Evolutionary conservation across 2,329 filamentous ascomycete species (phyloP).

Genomic region (Paraphaeosphaeria sporulosa): DNA sequence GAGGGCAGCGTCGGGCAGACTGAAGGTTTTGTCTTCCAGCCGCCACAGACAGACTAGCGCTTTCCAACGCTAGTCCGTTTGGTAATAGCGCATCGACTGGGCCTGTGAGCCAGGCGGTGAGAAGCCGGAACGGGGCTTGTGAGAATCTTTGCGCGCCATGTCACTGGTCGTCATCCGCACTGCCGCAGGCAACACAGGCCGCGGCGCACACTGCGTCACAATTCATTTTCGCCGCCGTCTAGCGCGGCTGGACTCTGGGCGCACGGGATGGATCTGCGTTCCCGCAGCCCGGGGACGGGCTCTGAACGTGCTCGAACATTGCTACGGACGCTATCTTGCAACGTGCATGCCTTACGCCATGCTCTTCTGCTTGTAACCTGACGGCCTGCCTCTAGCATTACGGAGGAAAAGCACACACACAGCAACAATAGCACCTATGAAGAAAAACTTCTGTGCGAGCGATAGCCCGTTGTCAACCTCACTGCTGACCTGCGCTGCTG

Average conservation of each 20-base stretch:
- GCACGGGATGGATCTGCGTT: constrained; percentile 17
- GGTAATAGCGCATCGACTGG: constrained; percentile 17
- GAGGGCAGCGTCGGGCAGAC: constrained; percentile 16
- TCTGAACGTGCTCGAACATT: constrained; percentile 21
- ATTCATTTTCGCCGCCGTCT: constrained; percentile 8
- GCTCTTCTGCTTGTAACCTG: constrained; percentile 48
- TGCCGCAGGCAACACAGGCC: not conserved
- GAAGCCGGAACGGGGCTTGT: constrained; percentile 13
- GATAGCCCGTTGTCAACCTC: constrained; percentile 49
- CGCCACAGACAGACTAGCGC: not conserved
- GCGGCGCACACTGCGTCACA: constrained; percentile 6
- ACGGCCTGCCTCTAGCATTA: constrained; percentile 33
- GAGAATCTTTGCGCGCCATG: constrained; percentile 16
- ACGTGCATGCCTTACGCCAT: constrained; percentile 51
- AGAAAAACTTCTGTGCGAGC: constrained; percentile 54
- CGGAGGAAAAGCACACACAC: constrained; percentile 52
- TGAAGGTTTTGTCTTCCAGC: constrained; percentile 20
- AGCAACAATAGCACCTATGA: constrained; percentile 53
- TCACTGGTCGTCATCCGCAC: constrained; percentile 20
- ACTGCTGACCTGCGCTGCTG: constrained; percentile 21
- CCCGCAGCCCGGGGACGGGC: constrained; percentile 15
- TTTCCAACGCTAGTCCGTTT: constrained; percentile 24
- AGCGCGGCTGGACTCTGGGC: constrained; percentile 14
- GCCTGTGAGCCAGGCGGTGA: constrained; percentile 27
- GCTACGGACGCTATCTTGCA: constrained; percentile 17